These are phyloP conservation scores for Lagenaria siceraria DNA, from an alignment of 306 rosid species.

Conservation along the genomic window DNA sequence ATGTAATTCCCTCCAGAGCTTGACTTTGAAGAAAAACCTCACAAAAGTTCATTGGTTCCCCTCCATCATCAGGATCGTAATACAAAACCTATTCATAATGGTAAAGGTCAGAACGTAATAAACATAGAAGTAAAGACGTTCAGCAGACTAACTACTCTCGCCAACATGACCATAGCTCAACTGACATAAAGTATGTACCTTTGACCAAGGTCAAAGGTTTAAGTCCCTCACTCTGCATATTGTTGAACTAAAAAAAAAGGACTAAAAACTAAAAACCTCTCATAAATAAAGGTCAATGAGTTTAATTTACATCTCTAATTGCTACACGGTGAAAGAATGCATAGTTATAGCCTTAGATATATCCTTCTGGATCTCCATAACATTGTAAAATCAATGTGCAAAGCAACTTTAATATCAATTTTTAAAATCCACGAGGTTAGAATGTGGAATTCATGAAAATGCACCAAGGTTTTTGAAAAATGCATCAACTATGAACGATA, in stretches of 20 bases:
- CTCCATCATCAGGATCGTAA: slow-evolving; percentile 70
- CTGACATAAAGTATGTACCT: too few relatives aligned
- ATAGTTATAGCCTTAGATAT: not conserved
- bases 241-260: too few relatives aligned
- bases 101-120: slow-evolving; percentile 1
- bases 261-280: not conserved
- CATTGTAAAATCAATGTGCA: not conserved
- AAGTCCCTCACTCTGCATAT: too few relatives aligned
- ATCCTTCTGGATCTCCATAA: not conserved
- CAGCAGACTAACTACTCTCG: not conserved
- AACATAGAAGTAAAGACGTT: not conserved
- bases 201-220: too few relatives aligned
- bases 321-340: not conserved
- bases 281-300: not conserved
- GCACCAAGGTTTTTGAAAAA: not conserved
- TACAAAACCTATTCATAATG: slow-evolving; percentile 48
- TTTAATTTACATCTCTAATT: not conserved
- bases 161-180: too few relatives aligned
- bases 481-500: not conserved
- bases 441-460: slow-evolving; percentile 10
- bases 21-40: slow-evolving; percentile 94
- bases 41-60: slow-evolving; percentile 74
- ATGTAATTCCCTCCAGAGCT: slow-evolving; percentile 81
- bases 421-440: not conserved
- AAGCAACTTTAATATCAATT: not conserved